Evolutionary conservation across 1,284 basidiomycete species (phyloP), one percentile per base, ranked within the genome.

Genomic region (Tremellales sp.): DNA sequence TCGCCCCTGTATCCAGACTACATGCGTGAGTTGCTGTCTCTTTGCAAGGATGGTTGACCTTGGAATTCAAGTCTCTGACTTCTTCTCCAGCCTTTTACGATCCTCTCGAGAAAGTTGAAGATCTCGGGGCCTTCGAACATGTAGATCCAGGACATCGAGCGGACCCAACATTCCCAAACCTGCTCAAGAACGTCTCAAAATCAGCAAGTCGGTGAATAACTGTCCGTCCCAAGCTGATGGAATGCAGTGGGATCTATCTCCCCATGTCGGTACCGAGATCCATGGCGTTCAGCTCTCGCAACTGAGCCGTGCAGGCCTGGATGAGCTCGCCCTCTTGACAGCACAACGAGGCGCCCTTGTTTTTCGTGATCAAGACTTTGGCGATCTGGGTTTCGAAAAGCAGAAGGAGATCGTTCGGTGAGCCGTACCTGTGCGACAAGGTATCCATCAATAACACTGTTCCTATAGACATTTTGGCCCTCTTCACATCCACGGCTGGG

Each of bases 381-480:
- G 45, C n/a, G 50, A 52, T 39, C 19, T 39, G 3, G 50, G 46
- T 16, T 40, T 45, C 24, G 37, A 48, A 26, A 52, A 48, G 28
- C 50, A 52, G 46, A 41, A 48, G 4, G 46, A 52, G 21, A 52
- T 52, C 18, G 50, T 26, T 18, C 33, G 48, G 48, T 45, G 26
- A 36, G 43, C 16, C 16, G 29, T 10, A 31, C 29, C n/a, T n/a
- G n/a, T n/a, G n/a, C n/a, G n/a, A n/a, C n/a, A n/a, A n/a, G n/a
- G n/a, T n/a, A n/a, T n/a, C n/a, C n/a, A n/a, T n/a, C n/a, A n/a
- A n/a, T n/a, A n/a, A n/a, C n/a, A n/a, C n/a, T n/a, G n/a, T n/a
- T n/a, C n/a, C n/a, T n/a, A n/a, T n/a, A n/a, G n/a, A n/a, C n/a
- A n/a, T n/a, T n/a, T n/a, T n/a, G n/a, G n/a, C n/a, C n/a, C n/a